A percentile compares a stretch with the other conserved stretches of the same genome.
These are phyloP conservation scores for Wickerhamiella musiphila DNA, from an alignment of 805 yeast species.

Conservation along the genomic window DNA sequence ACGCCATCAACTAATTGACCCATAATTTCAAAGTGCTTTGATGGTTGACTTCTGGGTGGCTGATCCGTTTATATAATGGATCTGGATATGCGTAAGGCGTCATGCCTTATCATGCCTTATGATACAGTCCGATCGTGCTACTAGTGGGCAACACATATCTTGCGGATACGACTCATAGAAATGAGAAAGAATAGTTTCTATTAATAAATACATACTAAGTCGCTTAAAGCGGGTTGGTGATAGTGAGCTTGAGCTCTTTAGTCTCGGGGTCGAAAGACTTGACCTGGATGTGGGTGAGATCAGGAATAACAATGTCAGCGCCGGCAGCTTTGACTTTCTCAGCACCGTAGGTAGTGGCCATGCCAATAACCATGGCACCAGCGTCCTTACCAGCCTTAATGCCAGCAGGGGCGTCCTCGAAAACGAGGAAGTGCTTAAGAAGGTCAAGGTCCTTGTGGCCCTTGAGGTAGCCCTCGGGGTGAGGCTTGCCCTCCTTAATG, in stretches of 20 bases:
- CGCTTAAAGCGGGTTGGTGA: constrained; percentile 11
- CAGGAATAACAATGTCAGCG: constrained; percentile 67
- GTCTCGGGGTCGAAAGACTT: constrained; percentile 31
- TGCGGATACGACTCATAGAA: background rate
- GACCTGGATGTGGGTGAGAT: constrained; percentile 45
- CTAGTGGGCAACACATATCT: too few species aligned
- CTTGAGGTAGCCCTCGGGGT: constrained; percentile 59
- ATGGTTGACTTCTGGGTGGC: too few species aligned
- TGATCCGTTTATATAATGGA: too few species aligned
- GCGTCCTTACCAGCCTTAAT: constrained; percentile 69
- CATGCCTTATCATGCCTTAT: too few species aligned
- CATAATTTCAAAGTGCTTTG: constrained; percentile 4
- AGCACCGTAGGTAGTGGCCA: constrained; percentile 62
- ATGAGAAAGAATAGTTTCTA: background rate
- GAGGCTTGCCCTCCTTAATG: constrained; percentile 67
- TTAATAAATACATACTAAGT: constrained; percentile 1
- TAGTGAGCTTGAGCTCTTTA: constrained; percentile 12
- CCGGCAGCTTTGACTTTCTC: constrained; percentile 56
- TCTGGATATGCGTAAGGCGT: too few species aligned
- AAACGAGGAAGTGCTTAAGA: constrained; percentile 30
- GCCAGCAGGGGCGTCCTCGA: constrained; percentile 87
- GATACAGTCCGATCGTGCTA: too few species aligned
- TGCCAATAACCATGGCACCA: constrained; percentile 69
- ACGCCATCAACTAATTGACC: constrained; percentile 9
- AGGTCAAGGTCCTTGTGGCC: constrained; percentile 24